A percentile compares a stretch with the other conserved stretches of the same genome.
Conservation (phyloP, 352 stramenopile genomes). For the Detonula confervacea region DNA sequence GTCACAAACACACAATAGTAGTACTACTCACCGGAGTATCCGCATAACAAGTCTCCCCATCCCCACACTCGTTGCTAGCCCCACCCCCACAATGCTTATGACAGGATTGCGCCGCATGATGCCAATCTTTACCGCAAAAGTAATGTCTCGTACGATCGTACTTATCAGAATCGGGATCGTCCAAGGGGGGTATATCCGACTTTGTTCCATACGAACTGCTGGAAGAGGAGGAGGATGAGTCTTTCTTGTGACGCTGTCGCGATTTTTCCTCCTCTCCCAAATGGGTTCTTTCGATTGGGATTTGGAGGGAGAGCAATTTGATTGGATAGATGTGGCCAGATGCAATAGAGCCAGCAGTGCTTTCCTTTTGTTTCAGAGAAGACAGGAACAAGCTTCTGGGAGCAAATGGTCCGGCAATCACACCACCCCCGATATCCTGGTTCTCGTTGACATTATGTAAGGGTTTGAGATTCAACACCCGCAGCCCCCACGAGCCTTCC, state of each 20-base stretch:
- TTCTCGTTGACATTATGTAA: conserved; percentile 42
- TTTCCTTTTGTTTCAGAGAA: conserved; percentile 17
- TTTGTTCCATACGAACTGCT: conserved; percentile 34
- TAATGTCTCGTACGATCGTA: conserved; percentile 76
- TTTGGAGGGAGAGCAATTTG: conserved; percentile 48
- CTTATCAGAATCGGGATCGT: conserved; percentile 24
- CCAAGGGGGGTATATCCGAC: conserved; percentile 33
- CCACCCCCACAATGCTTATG: conserved; percentile 70
- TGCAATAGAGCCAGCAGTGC: too few species aligned
- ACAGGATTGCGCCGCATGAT: conserved; percentile 74
- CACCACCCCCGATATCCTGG: conserved; percentile 1
- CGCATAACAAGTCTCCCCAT: conserved; percentile 78
- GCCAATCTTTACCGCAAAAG: conserved; percentile 82
- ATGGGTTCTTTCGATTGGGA: conserved; percentile 38
- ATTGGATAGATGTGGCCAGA: conserved; percentile 43
- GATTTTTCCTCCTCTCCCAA: conserved; percentile 57
- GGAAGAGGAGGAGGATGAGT: not conserved
- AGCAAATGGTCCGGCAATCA: conserved; percentile 37
- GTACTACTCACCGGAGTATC: conserved; percentile 75
- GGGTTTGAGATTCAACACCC: conserved; percentile 74
- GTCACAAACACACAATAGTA: too few species aligned
- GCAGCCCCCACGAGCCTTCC: conserved; percentile 53
- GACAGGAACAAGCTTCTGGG: conserved; percentile 50
- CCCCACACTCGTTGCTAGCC: conserved; percentile 60
- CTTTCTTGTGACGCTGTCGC: conserved; percentile 47